These are phyloP conservation scores for Stagonosporopsis vannaccii DNA, from an alignment of 2,329 filamentous ascomycete genomes.

Conservation along the genomic window DNA sequence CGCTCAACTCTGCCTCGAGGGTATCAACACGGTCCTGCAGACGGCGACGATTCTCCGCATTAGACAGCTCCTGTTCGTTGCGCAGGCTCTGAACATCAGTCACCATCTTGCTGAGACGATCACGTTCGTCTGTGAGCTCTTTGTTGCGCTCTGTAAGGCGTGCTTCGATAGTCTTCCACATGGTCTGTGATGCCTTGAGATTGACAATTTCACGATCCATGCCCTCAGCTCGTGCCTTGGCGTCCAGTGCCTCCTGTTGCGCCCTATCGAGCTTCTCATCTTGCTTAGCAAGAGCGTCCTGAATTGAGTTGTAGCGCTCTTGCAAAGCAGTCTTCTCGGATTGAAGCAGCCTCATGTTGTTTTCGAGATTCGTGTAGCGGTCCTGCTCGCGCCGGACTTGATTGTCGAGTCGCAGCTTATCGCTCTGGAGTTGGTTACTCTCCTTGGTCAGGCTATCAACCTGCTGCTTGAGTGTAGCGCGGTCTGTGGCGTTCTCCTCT, in stretches of 20 bases:
- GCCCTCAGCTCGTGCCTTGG: slow-evolving; percentile 80
- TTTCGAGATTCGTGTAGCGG: slow-evolving; percentile 86
- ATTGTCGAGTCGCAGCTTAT: slow-evolving; percentile 79
- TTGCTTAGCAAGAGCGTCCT: slow-evolving; percentile 86
- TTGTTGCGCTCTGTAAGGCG: slow-evolving; percentile 90
- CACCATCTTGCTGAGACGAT: slow-evolving; percentile 81
- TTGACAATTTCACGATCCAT: slow-evolving; percentile 91
- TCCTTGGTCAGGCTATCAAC: slow-evolving; percentile 81
- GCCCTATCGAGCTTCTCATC: slow-evolving; percentile 91
- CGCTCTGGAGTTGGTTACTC: slow-evolving; percentile 81
- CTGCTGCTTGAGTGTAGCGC: slow-evolving; percentile 83
- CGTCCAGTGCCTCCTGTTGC: slow-evolving; percentile 90
- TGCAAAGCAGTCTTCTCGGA: slow-evolving; percentile 86
- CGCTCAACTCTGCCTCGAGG: slow-evolving; percentile 78
- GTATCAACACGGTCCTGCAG: slow-evolving; percentile 79
- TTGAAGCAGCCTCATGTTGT: slow-evolving; percentile 84
- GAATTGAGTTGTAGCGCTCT: slow-evolving; percentile 77
- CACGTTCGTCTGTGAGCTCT: slow-evolving; percentile 80
- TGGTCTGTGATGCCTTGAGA: slow-evolving; percentile 90
- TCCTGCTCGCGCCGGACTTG: slow-evolving; percentile 83
- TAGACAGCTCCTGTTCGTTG: slow-evolving; percentile 87
- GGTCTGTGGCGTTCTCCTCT: slow-evolving; percentile 82
- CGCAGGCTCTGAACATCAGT: slow-evolving; percentile 85
- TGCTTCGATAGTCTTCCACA: slow-evolving; percentile 93
- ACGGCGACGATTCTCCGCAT: slow-evolving; percentile 81